Evolutionary conservation across 257 asterid genomes (phyloP).

Genomic region (Salvia hispanica): DNA sequence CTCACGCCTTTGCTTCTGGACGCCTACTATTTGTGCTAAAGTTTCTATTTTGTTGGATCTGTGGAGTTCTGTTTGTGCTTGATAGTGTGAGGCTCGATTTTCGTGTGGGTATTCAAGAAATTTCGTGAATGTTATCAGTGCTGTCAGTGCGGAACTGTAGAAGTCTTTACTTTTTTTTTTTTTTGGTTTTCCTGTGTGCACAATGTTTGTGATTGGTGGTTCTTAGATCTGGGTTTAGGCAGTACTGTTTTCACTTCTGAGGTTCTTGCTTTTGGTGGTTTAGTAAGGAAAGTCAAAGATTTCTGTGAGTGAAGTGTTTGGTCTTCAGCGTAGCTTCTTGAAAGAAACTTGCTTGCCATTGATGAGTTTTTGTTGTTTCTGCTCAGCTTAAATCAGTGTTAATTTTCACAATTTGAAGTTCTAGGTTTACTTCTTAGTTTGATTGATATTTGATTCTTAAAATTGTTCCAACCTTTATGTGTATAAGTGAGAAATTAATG

Average conservation of each 20-base stretch:
- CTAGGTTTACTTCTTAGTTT: neutral
- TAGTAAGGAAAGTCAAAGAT: no score
- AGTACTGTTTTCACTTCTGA: conserved; percentile 23
- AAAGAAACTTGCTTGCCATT: no score
- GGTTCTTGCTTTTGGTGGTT: conserved; percentile 3
- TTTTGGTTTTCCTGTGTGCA: conserved; percentile 12
- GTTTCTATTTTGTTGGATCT: conserved; percentile 37
- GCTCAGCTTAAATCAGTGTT: neutral
- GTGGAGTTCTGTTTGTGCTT: conserved; percentile 31
- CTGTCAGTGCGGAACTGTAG: conserved; percentile 15
- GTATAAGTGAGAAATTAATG: conserved; percentile 7
- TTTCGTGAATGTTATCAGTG: conserved; percentile 5
- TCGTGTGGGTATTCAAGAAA: conserved; percentile 9
- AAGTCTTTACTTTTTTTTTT: neutral
- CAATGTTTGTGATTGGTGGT: conserved; percentile 29
- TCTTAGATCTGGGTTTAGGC: conserved; percentile 51
- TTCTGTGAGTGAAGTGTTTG: no score
- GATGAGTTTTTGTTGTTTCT: conserved; percentile 19
- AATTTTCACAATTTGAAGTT: conserved; percentile 9
- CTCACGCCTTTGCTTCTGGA: conserved; percentile 20
- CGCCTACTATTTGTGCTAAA: conserved; percentile 18
- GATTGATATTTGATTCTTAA: conserved; percentile 10
- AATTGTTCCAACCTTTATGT: neutral
- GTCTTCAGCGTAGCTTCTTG: no score
- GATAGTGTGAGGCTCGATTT: no score